These are phyloP conservation scores for Cryptococcus sp. DNA, from an alignment of 1,284 basidiomycete species.

Conservation along the genomic window DNA sequence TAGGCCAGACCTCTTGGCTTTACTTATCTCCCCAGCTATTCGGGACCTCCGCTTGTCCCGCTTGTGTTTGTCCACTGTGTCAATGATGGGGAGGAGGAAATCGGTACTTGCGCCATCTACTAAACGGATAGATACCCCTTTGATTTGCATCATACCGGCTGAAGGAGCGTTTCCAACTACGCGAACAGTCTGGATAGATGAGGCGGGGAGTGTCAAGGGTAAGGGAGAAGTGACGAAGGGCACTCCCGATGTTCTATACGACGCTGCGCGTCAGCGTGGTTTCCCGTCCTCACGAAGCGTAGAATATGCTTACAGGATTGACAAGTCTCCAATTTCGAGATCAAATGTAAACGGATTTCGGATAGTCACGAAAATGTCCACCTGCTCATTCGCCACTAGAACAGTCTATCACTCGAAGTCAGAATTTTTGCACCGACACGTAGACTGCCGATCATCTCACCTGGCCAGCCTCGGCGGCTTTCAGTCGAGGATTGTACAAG, in stretches of 20 bases:
- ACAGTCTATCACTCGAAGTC: constrained; percentile 56
- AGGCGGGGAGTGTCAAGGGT: constrained; percentile 68
- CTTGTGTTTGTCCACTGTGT: constrained; percentile 65
- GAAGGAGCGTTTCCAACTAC: constrained; percentile 68
- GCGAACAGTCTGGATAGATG: constrained; percentile 70
- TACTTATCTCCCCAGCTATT: constrained; percentile 57
- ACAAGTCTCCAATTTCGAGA: constrained; percentile 76
- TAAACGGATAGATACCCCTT: constrained; percentile 75
- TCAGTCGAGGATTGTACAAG: constrained; percentile 78
- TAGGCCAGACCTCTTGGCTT: constrained; percentile 39
- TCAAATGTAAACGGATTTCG: constrained; percentile 90
- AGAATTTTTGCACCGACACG: constrained; percentile 21
- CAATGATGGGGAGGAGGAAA: constrained; percentile 73
- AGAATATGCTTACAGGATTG: constrained; percentile 65
- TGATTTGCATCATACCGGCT: constrained; percentile 68
- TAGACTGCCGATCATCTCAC: constrained; percentile 53
- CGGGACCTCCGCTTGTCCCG: constrained; percentile 52
- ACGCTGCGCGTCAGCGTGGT: constrained; percentile 9
- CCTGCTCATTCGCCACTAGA: constrained; percentile 77
- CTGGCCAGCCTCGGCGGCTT: constrained; percentile 59
- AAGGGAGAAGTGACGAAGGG: constrained; percentile 66
- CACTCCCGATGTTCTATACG: constrained; percentile 73
- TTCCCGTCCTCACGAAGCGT: neutral
- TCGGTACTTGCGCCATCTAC: constrained; percentile 70
- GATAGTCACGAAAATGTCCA: constrained; percentile 81